phyloP scores from a whole-genome alignment of 164 flowering plant species.

The Amborella trichopoda region DNA sequence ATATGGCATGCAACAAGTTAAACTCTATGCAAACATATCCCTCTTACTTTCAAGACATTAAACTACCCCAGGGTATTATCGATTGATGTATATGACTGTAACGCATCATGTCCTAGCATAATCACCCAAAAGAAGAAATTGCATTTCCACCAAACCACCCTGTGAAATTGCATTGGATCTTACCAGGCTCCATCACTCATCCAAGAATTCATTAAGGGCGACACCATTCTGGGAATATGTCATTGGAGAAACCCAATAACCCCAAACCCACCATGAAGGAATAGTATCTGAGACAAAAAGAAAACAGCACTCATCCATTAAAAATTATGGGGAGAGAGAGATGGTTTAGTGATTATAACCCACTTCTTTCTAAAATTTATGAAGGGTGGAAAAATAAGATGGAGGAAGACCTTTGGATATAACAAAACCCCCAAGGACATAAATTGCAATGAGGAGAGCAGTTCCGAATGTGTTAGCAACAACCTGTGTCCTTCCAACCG shows the following conservation, averaged over 20 bases:
- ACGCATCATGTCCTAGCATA: no score
- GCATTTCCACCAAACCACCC: background rate
- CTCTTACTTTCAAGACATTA: background rate
- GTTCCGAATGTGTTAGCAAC: conserved; percentile 41
- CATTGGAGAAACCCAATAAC: conserved; percentile 46
- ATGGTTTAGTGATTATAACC: no score
- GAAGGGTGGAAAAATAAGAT: no score
- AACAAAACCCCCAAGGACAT: conserved; percentile 51
- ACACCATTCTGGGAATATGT: conserved; percentile 47
- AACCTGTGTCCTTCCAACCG: conserved; percentile 38
- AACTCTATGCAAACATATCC: background rate
- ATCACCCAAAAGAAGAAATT: background rate
- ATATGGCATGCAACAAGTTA: no score
- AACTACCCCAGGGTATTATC: background rate
- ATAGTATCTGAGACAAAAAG: conserved; percentile 29
- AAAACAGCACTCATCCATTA: no score
- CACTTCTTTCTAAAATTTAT: no score
- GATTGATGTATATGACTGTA: no score
- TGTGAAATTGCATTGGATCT: no score
- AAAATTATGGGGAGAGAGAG: no score
- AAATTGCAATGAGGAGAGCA: conserved; percentile 28
- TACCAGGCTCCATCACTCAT: conserved; percentile 42
- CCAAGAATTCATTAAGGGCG: conserved; percentile 43
- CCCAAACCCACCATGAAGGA: conserved; percentile 44
- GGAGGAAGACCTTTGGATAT: conserved; percentile 52